Percentiles rank a stretch among this genome's conserved stretches.
Conservation (phyloP, 2,329 filamentous ascomycete species). For the Neoascochyta sp. region DNA sequence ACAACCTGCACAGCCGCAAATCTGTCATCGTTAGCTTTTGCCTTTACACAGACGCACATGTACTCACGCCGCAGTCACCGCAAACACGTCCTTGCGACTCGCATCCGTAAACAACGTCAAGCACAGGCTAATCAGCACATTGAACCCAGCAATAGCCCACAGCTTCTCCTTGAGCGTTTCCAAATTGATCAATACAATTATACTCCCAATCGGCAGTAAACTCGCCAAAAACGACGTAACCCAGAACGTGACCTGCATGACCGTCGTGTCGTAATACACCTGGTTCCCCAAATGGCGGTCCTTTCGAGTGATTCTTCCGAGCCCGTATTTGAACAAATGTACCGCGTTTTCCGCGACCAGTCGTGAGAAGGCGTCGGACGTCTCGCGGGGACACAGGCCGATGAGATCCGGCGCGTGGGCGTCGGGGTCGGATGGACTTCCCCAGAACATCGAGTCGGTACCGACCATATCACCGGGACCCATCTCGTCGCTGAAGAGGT, state of each 20-base stretch:
- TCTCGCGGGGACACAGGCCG: conserved; percentile 2
- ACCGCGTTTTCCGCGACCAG: conserved; percentile 2
- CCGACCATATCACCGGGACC: conserved; percentile 4
- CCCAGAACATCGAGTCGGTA: conserved; percentile 7
- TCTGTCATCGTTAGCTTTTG: too few species aligned
- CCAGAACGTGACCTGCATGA: too few species aligned
- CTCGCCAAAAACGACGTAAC: too few species aligned
- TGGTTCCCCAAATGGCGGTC: too few species aligned
- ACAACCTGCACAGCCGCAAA: too few species aligned
- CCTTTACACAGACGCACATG: too few species aligned
- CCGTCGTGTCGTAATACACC: too few species aligned
- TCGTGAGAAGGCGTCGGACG: conserved; percentile 8
- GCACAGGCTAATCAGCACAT: conserved; percentile 7
- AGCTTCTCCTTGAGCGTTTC: conserved; percentile 2
- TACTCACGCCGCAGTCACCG: conserved; percentile 12
- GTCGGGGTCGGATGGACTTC: conserved; percentile 1
- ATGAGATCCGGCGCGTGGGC: conserved; percentile 5
- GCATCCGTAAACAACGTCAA: conserved; percentile 9
- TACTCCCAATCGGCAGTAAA: too few species aligned
- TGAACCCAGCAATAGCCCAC: conserved; percentile 10
- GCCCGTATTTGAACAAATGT: too few species aligned
- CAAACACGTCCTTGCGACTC: conserved; percentile 10
- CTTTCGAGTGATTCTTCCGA: too few species aligned
- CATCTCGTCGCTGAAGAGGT: conserved; percentile 4
- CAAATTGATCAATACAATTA: too few species aligned